Evolutionary conservation across 169 alveolate species (phyloP), one percentile per base, ranked within the genome.

Genomic region (Plasmodium vinckei): DNA sequence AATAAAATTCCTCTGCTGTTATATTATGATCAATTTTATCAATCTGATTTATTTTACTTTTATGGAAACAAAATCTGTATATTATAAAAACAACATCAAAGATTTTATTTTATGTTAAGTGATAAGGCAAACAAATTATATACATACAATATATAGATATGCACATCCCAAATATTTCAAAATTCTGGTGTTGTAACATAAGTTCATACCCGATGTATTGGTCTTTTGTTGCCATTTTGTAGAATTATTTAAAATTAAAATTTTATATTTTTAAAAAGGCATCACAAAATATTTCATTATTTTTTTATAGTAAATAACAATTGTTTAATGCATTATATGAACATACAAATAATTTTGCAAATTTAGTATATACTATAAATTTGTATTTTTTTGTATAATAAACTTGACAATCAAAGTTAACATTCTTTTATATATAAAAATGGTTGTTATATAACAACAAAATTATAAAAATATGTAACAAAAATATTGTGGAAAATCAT

Each of bases 1-100:
- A 25, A 67, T 82, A 82, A 82, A 82, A 82, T 47, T 67, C 71
- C 13, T 82, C 90, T 33, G 90, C 70, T 19, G 72, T 82, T 65
- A 82, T 82, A 47, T 61, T 59, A 67, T 70, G 72, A 56, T 82
- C 60, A 60, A 82, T 67, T 67, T 70, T 39, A 61, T 82, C 90
- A 67, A 82, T 82, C 27, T 82, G 56, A 60, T 49, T 67, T 56
- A 46, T 27, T 82, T 65, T 82, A 21, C 42, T 56, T 67, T 23
- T 56, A 60, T 82, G 90, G 90, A 82, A 82, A 70, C 90, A 82
- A 70, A 82, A 82, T 64, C 90, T 82, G 53, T 49, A 53, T 9
- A 54, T 44, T 82, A 25, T 27, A 47, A 12, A 60, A 23, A 27
- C 6, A 49, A 49, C 59, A 15, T 51, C n/a, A 17, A 15, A 17